These are phyloP conservation scores for Kalmusia sp. DNA, from an alignment of 2,329 filamentous ascomycete species.

Conservation along the genomic window DNA sequence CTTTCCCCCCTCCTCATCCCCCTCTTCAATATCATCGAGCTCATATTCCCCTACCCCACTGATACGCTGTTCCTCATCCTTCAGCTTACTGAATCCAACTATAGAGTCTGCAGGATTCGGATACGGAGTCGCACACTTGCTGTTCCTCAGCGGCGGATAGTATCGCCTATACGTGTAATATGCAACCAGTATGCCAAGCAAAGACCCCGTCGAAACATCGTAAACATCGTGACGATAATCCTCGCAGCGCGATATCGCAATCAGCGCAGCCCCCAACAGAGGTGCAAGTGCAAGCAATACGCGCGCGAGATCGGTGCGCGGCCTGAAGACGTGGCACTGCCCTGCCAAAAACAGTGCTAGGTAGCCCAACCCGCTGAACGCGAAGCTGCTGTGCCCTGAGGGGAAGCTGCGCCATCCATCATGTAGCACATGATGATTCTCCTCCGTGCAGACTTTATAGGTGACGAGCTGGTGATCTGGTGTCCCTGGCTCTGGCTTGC, in stretches of 20 bases:
- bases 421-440: conserved; percentile 71
- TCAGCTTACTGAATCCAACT: conserved; percentile 46
- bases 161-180: conserved; percentile 68
- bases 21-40: conserved; percentile 42
- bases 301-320: conserved; percentile 63
- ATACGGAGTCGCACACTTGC: conserved; percentile 61
- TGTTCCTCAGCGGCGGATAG: conserved; percentile 61
- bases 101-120: conserved; percentile 43
- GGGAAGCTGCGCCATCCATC: conserved; percentile 88
- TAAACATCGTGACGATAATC: conserved; percentile 71
- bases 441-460: conserved; percentile 75
- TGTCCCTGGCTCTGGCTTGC: conserved; percentile 71
- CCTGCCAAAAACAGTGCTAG: conserved; percentile 73
- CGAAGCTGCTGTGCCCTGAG: conserved; percentile 79
- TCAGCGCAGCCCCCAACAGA: conserved; percentile 63
- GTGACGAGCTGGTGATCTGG: conserved; percentile 64
- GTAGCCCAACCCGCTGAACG: conserved; percentile 81
- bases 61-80: conserved; percentile 54
- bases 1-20: conserved; percentile 29
- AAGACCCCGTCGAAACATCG: conserved; percentile 64
- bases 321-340: conserved; percentile 66
- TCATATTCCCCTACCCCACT: conserved; percentile 43
- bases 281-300: conserved; percentile 64
- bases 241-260: conserved; percentile 67
- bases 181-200: conserved; percentile 62